These are phyloP conservation scores for Peronospora belbahrii DNA, from an alignment of 352 stramenopile genomes.

Conservation along the genomic window DNA sequence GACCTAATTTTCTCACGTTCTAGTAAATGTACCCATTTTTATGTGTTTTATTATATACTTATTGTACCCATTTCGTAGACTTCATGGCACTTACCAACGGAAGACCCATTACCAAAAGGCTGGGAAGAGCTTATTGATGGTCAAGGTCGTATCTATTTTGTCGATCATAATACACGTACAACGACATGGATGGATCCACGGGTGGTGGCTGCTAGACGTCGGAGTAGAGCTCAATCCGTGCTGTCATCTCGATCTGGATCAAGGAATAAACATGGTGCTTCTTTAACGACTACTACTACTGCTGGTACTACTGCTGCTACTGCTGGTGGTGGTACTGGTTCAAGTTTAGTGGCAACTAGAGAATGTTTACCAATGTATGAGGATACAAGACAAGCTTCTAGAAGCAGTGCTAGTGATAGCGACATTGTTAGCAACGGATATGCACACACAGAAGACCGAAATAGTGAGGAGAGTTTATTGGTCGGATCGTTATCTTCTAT, in stretches of 20 bases:
- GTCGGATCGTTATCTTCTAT: slow-evolving; percentile 6
- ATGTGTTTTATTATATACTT: no score
- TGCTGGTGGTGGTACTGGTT: no score
- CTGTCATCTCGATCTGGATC: slow-evolving; percentile 2
- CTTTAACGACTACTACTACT: background rate
- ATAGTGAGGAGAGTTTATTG: slow-evolving; percentile 16
- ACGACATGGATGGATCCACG: slow-evolving; percentile 81
- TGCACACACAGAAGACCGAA: slow-evolving; percentile 10
- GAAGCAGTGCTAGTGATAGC: slow-evolving; percentile 1
- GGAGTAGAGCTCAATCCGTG: slow-evolving; percentile 16
- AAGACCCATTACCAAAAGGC: slow-evolving; percentile 53
- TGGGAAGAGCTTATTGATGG: slow-evolving; percentile 77
- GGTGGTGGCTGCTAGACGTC: slow-evolving; percentile 22
- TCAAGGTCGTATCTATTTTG: slow-evolving; percentile 74
- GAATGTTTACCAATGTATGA: slow-evolving; percentile 18
- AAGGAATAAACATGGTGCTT: slow-evolving; percentile 2
- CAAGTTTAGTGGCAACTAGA: background rate
- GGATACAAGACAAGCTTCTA: slow-evolving; percentile 8
- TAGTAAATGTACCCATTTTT: slow-evolving; percentile 4
- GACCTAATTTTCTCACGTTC: background rate
- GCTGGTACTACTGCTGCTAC: no score
- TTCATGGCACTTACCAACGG: slow-evolving; percentile 69
- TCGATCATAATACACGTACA: slow-evolving; percentile 65
- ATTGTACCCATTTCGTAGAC: slow-evolving; percentile 33
- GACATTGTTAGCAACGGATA: slow-evolving; percentile 11